Evolutionary conservation across 257 asterid genomes (phyloP), one percentile per base, ranked within the genome.

Genomic region (Nemophila menziesii): DNA sequence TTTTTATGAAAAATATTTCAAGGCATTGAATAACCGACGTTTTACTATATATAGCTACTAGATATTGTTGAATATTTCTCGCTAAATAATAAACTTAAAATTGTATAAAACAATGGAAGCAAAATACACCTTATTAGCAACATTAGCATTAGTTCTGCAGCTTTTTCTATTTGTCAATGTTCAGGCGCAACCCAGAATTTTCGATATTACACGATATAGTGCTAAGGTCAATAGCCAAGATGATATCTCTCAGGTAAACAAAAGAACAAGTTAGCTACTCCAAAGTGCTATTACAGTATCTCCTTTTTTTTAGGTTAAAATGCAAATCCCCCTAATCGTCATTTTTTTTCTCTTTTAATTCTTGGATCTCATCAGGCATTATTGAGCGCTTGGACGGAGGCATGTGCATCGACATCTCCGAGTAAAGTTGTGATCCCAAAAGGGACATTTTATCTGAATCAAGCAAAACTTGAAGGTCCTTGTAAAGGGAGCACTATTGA

Each of bases 361-460:
- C 0, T 13, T 21, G 1, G 20, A 23, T 43, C 16, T 20, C 14
- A n/a, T 13, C 47, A 73, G 84, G 90, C 70, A 16, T 15, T 78
- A 45, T 16, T 22, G 43, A 41, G 39, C 43, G 79, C 77, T n/a
- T 77, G 79, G 77, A 49, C 44, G 11, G 60, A 37, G 21, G 82
- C 79, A 16, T 49, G 63, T 5, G 53, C 18, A 3, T 43, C 69
- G 1, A 14, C 56, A 14, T 39, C n/a, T 3, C 42, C 77, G 3
- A 47, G 40, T 24, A 44, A 24, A 19, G 17, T 68, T 16, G 16
- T 70, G 16, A 55, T 74, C 13, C 73, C 82, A 23, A 11, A 33
- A n/a, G 82, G 79, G 5, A 46, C 40, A 9, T 73, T 40, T 44
- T 2, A 11, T 1, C 24, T 73, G 22, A 62, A 48, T 17, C 66